Percentiles rank a stretch among this genome's conserved stretches.
Evolutionary conservation across 345 rosid species (phyloP).

Genomic region (Acer campestre): DNA sequence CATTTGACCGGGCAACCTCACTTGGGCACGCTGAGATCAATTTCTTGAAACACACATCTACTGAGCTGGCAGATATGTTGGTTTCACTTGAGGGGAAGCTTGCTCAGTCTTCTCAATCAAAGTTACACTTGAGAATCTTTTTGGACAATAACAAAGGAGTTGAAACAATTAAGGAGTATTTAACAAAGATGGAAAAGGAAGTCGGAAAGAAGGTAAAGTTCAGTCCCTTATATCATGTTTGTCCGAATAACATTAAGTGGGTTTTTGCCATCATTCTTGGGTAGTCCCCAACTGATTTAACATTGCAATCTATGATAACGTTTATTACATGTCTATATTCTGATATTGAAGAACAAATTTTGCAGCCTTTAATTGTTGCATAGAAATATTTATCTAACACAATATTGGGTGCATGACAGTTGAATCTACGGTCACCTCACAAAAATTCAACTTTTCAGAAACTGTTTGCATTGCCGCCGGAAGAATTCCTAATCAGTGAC

Average conservation of each 20-base stretch:
- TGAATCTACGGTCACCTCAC: constrained; percentile 79
- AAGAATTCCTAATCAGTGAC: constrained; percentile 82
- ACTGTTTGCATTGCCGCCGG: constrained; percentile 82
- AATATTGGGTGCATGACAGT: constrained; percentile 42
- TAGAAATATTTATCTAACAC: constrained; percentile 17
- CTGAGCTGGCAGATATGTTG: constrained; percentile 83
- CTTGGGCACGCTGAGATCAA: constrained; percentile 89
- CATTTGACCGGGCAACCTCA: constrained; percentile 84
- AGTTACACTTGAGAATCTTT: constrained; percentile 75
- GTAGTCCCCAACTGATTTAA: neutral
- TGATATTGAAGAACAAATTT: neutral
- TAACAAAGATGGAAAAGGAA: constrained; percentile 86
- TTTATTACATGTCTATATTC: neutral
- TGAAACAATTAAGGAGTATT: constrained; percentile 72
- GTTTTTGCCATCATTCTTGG: neutral
- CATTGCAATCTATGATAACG: neutral
- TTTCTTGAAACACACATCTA: constrained; percentile 70
- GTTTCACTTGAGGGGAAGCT: constrained; percentile 77
- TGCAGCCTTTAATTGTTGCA: neutral
- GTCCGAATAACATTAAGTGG: neutral
- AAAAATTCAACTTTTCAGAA: constrained; percentile 77
- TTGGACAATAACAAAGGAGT: constrained; percentile 79
- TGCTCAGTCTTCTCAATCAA: constrained; percentile 80
- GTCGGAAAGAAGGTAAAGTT: constrained; percentile 85
- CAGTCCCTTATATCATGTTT: neutral